phyloP scores from a whole-genome alignment of 83 land plant species.

The Larix sibirica region DNA sequence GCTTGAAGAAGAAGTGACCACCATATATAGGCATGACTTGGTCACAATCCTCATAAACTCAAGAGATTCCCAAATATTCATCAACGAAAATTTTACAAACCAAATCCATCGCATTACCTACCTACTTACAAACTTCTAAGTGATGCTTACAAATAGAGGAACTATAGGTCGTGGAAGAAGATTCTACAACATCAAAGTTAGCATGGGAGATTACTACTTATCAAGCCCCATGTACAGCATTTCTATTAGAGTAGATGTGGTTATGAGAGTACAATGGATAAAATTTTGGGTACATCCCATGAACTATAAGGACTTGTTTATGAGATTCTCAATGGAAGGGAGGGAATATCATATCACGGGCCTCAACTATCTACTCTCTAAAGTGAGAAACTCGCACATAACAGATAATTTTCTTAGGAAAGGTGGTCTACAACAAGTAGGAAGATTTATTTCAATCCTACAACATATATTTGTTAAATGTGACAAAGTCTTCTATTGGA shows the following conservation, averaged over 20 bases:
- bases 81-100: background rate
- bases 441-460: background rate
- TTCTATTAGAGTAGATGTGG: background rate
- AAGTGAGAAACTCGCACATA: background rate
- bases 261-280: background rate
- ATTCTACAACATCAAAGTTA: background rate
- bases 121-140: background rate
- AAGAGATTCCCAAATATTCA: background rate
- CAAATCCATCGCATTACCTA: background rate
- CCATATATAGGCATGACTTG: background rate
- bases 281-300: background rate
- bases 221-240: background rate
- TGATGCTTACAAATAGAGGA: background rate
- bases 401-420: background rate
- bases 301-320: background rate
- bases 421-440: too few relatives aligned
- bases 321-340: too few relatives aligned
- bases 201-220: background rate
- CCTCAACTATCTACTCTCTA: background rate
- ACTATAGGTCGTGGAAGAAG: background rate
- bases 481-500: background rate
- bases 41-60: background rate
- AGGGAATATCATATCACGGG: background rate
- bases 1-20: background rate
- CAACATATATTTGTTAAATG: background rate